Evolutionary conservation across 164 flowering plant species (phyloP).

Genomic region (Piper betle): DNA sequence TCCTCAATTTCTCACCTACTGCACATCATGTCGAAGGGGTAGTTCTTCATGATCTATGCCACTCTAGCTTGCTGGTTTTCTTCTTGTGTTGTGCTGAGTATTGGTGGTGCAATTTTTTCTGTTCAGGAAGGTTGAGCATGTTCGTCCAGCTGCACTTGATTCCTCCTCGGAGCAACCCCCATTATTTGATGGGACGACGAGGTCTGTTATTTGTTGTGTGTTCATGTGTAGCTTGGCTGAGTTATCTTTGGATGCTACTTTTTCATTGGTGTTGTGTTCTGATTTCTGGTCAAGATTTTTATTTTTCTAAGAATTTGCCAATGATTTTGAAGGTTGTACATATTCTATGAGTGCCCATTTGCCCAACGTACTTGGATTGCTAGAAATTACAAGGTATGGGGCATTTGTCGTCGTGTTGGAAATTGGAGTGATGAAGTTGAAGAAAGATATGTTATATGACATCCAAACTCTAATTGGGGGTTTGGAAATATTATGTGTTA

Average conservation of each 20-base stretch:
- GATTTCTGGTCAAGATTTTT: too few relatives aligned
- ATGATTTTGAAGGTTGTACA: neutral
- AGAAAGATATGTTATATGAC: too few relatives aligned
- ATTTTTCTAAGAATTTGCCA: neutral
- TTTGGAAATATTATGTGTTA: neutral
- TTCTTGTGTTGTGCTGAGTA: too few relatives aligned
- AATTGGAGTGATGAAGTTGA: neutral
- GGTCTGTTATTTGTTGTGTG: neutral
- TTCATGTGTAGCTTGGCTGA: neutral
- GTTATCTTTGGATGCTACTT: neutral
- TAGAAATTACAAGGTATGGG: neutral
- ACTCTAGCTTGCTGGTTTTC: too few relatives aligned
- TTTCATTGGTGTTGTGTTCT: too few relatives aligned
- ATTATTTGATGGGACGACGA: neutral
- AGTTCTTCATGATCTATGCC: too few relatives aligned
- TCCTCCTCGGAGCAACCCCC: neutral
- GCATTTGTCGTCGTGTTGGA: too few relatives aligned
- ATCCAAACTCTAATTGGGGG: too few relatives aligned
- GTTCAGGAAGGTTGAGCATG: neutral
- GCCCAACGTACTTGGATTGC: neutral
- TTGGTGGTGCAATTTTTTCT: too few relatives aligned
- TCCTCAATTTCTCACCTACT: too few relatives aligned
- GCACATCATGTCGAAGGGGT: too few relatives aligned
- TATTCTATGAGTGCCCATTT: neutral
- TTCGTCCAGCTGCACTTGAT: neutral